These are phyloP conservation scores for Escallonia rubra DNA, from an alignment of 129 eudicot genomes.

Conservation along the genomic window DNA sequence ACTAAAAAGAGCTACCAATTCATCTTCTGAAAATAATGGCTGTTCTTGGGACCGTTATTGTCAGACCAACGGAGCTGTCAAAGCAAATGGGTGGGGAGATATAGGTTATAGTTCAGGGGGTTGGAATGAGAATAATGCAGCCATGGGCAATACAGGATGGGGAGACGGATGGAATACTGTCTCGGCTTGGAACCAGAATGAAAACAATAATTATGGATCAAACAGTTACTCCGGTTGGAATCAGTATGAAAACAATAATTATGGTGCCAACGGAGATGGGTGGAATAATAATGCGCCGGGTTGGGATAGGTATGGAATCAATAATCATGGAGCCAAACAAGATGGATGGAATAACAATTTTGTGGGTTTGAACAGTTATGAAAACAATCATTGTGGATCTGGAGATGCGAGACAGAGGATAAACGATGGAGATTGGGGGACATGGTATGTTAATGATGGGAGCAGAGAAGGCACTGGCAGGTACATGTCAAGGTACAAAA, in stretches of 20 bases:
- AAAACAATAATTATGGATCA: background rate
- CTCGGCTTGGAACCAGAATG: conserved; percentile 31
- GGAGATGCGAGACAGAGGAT: background rate
- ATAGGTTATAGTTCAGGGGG: conserved; percentile 20
- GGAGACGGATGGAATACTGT: conserved; percentile 33
- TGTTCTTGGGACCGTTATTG: conserved; percentile 15
- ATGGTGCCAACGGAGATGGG: background rate
- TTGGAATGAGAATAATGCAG: conserved; percentile 15
- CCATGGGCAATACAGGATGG: conserved; percentile 21
- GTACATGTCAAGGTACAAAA: conserved; percentile 18
- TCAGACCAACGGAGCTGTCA: conserved; percentile 6
- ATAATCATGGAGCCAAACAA: no score
- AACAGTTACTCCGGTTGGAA: no score
- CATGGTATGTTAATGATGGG: conserved; percentile 17
- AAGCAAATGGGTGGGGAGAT: conserved; percentile 28
- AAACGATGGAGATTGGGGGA: conserved; percentile 1
- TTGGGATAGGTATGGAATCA: background rate
- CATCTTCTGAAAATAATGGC: conserved; percentile 12
- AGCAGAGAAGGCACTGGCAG: conserved; percentile 14
- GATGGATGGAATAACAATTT: background rate
- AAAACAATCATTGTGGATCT: background rate
- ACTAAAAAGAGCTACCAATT: conserved; percentile 7
- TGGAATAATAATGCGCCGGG: background rate
- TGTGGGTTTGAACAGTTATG: background rate
- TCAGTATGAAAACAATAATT: conserved; percentile 9